These are phyloP conservation scores for Solanum neorickii DNA, from an alignment of 257 asterid species.

Conservation along the genomic window DNA sequence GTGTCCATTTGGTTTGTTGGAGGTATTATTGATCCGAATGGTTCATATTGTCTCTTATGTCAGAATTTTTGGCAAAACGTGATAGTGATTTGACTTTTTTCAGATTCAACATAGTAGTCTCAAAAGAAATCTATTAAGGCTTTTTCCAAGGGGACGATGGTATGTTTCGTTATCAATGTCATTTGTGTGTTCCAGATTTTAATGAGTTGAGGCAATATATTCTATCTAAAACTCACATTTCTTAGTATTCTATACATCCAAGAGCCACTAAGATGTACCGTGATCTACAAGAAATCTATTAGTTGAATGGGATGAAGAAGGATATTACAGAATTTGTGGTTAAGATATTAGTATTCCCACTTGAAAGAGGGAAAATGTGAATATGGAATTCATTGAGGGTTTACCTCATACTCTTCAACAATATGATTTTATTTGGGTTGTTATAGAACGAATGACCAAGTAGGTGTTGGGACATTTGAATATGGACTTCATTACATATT, in stretches of 20 bases:
- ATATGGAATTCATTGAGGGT: neutral
- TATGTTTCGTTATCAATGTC: too few relatives aligned
- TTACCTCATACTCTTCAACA: neutral
- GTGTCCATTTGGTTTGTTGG: too few relatives aligned
- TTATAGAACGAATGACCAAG: too few relatives aligned
- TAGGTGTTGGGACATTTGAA: neutral
- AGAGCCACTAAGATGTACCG: neutral
- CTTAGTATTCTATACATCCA: neutral
- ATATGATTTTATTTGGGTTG: neutral
- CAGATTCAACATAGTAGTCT: too few relatives aligned
- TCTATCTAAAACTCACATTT: neutral
- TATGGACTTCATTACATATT: neutral
- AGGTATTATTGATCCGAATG: too few relatives aligned
- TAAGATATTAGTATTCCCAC: neutral
- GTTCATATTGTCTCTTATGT: neutral
- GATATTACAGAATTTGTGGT: too few relatives aligned
- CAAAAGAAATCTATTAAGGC: too few relatives aligned
- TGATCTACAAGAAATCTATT: too few relatives aligned
- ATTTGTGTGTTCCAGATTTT: neutral
- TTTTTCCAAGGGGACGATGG: neutral
- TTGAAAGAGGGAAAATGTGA: neutral
- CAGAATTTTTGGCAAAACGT: neutral
- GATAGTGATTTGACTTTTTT: too few relatives aligned
- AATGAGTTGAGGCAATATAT: neutral
- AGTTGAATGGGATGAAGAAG: neutral